phyloP scores from a whole-genome alignment of 192 early-diverging fungal genomes.

The Entophlyctis luteolus region DNA sequence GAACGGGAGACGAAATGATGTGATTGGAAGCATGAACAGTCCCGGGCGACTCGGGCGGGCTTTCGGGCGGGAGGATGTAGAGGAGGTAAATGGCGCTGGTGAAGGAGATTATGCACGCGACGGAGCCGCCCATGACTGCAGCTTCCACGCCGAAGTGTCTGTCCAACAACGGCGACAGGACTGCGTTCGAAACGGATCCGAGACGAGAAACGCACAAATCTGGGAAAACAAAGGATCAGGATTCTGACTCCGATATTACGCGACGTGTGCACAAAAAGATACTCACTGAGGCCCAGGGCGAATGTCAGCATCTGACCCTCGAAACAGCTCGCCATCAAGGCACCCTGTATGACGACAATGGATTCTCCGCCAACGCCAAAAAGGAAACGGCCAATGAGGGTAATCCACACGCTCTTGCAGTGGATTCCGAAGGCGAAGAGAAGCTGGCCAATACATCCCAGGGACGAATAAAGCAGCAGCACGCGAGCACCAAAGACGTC shows the following conservation, averaged over 20 bases:
- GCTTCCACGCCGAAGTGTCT: constrained; percentile 11
- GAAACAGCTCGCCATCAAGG: constrained; percentile 48
- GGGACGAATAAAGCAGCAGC: constrained; percentile 47
- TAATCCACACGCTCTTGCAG: constrained; percentile 36
- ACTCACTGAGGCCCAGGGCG: constrained; percentile 50
- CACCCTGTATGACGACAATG: constrained; percentile 48
- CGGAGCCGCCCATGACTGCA: constrained; percentile 46
- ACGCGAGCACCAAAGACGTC: constrained; percentile 53
- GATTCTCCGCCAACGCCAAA: constrained; percentile 54
- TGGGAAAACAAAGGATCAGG: not conserved
- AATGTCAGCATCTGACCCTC: constrained; percentile 47
- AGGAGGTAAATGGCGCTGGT: constrained; percentile 33
- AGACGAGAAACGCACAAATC: constrained; percentile 50
- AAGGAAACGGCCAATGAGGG: constrained; percentile 46
- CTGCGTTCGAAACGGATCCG: constrained; percentile 53
- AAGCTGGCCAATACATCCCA: constrained; percentile 54
- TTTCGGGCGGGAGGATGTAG: constrained; percentile 29
- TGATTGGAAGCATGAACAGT: not conserved
- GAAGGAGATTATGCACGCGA: constrained; percentile 48
- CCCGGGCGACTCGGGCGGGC: not conserved
- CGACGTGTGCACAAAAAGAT: not conserved
- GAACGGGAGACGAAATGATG: not conserved
- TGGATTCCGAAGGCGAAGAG: constrained; percentile 59
- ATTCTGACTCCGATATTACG: not conserved
- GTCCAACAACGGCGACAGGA: constrained; percentile 48